Base-by-base conservation (phyloP, 352 stramenopile species). In the Elongisporangium senticosum region DNA sequence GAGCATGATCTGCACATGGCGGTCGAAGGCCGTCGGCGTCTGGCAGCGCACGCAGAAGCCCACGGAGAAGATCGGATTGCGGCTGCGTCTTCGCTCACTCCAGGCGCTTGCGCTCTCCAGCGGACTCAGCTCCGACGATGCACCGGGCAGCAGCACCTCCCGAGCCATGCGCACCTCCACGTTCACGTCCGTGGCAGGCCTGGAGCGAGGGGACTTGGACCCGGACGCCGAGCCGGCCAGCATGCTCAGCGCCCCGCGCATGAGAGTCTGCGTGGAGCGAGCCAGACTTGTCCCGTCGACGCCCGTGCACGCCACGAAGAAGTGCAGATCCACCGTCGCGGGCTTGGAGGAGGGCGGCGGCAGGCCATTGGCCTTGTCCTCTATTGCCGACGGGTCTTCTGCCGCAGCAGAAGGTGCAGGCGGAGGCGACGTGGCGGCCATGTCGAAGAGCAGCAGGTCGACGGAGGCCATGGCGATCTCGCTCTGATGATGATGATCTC, bases 171-270 rank as follows among this genome's bases (percentile, higher is more conserved):
- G 77, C 26, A 92, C 76, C 62, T 92, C 77, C 8, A 92, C 71
- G 40, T 74, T 86, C 22, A 92, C 79, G 10, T 92, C 83, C 0
- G 77, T 86, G 1, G 79, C 66, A 0, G 79, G 57, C 49, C 82
- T 87, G 37, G 69, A 55, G 3, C 71, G 71, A 5, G 74, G 75
- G 0, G 77, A 83, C 59, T 79, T 87, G 55, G 65, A 54, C 1
- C 65, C 67, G 1, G 52, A 53, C 28, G 67, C 58, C 4, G 63
- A 70, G 54, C 81, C 68, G 17, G 79, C 74, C 14, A 93, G 65
- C 73, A 89, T 90, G 56, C 69, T 90, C 39, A 90, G 70, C 4
- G 83, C 81, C n/a, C 79, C 81, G 47, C 81, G 80, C 56, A 93
- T 73, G 26, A 93, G 61, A 39, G 77, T 93, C 61, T 93, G 83